These are phyloP conservation scores for Chaetomium fimeti DNA, from an alignment of 495 filamentous ascomycete species.

Conservation along the genomic window DNA sequence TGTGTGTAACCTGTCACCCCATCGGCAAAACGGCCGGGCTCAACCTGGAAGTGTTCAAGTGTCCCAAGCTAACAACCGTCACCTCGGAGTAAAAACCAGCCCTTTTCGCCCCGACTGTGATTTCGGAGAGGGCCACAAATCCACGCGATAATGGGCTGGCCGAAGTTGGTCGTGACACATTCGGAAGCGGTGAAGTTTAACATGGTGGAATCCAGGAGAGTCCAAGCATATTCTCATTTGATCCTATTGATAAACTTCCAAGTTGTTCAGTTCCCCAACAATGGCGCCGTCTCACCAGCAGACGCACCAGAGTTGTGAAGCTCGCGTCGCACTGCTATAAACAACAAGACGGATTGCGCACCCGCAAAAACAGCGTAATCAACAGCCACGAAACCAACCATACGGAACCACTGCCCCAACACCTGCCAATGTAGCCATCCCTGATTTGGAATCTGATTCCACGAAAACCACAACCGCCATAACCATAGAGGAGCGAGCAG, in stretches of 20 bases:
- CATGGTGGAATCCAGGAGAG: not conserved
- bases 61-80: too few species aligned
- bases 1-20: too few species aligned
- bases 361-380: not conserved
- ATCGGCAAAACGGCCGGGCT: too few species aligned
- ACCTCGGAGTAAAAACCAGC: too few species aligned
- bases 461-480: not conserved
- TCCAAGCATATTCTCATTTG: not conserved
- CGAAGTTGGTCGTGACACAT: constrained; percentile 4
- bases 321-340: not conserved
- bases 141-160: not conserved
- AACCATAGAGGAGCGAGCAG: constrained; percentile 5
- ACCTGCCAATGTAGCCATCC: not conserved
- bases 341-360: not conserved
- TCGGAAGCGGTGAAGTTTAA: not conserved
- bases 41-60: too few species aligned
- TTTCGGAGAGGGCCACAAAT: not conserved
- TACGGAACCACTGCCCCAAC: not conserved
- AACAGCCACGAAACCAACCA: constrained; percentile 2
- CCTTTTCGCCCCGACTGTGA: too few species aligned
- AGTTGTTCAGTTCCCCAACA: not conserved
- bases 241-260: not conserved
- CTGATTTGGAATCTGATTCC: not conserved
- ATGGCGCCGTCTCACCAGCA: not conserved
- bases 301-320: not conserved